A percentile compares a stretch with the other conserved stretches of the same genome.
phyloP scores from a whole-genome alignment of 768 basidiomycete species.

The Lactarius psammicola region DNA sequence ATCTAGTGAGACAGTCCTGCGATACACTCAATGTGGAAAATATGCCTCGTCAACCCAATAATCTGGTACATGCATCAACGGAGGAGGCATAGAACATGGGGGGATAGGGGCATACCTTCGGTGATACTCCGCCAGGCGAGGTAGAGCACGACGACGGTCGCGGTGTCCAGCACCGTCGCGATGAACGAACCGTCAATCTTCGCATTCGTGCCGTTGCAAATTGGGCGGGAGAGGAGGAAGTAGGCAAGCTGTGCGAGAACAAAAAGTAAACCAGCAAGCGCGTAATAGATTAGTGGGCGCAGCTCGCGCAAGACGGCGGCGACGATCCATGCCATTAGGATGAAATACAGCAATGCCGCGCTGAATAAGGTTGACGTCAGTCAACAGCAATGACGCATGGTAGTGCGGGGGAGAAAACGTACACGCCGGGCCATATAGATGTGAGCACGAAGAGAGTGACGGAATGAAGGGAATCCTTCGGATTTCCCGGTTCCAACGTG shows the following conservation, averaged over 20 bases:
- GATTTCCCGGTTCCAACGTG: constrained; percentile 57
- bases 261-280: constrained; percentile 72
- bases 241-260: constrained; percentile 78
- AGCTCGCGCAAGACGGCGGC: constrained; percentile 72
- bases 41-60: constrained; percentile 51
- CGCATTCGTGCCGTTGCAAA: constrained; percentile 64
- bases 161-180: constrained; percentile 81
- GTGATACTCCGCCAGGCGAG: constrained; percentile 87
- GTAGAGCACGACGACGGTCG: constrained; percentile 63
- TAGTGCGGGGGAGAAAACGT: constrained; percentile 35
- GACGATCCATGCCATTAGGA: constrained; percentile 79
- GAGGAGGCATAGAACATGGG: neutral
- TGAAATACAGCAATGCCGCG: constrained; percentile 65
- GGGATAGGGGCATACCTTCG: constrained; percentile 58
- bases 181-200: constrained; percentile 87
- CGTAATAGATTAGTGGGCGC: constrained; percentile 77
- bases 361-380: constrained; percentile 37
- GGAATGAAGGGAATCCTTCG: constrained; percentile 55
- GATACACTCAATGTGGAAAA: constrained; percentile 34
- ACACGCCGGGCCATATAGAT: constrained; percentile 77
- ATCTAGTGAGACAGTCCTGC: neutral
- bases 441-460: constrained; percentile 81
- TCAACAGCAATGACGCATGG: neutral
- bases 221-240: constrained; percentile 73
- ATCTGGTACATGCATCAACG: constrained; percentile 31